Evolutionary conservation across 345 rosid genomes (phyloP).

Genomic region (Anacardium occidentale): DNA sequence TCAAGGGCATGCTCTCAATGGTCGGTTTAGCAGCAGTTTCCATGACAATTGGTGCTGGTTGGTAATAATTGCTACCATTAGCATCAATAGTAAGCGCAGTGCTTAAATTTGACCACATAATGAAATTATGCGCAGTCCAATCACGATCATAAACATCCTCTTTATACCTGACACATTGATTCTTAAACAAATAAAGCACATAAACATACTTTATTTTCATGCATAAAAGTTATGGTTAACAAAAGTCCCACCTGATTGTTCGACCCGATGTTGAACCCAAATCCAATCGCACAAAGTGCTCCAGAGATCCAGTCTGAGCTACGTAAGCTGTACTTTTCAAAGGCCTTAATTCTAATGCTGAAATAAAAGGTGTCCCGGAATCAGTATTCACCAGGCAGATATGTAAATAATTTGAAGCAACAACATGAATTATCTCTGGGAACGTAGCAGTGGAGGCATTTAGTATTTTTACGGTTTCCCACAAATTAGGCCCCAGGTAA

Average conservation of each 20-base stretch:
- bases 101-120: neutral
- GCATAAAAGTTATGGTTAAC: neutral
- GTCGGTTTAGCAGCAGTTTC: conserved; percentile 16
- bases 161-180: conserved; percentile 13
- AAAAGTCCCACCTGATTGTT: conserved; percentile 27
- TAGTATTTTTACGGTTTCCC: conserved; percentile 27
- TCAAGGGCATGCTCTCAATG: conserved; percentile 14
- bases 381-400: conserved; percentile 50
- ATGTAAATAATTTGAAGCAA: conserved; percentile 27
- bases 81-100: neutral
- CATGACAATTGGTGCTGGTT: conserved; percentile 26
- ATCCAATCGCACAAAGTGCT: neutral
- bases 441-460: conserved; percentile 6
- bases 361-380: conserved; percentile 46
- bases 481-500: conserved; percentile 42
- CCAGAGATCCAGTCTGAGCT: conserved; percentile 24
- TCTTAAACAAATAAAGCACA: neutral
- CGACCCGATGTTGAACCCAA: conserved; percentile 11
- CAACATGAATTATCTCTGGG: conserved; percentile 40
- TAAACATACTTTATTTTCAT: neutral
- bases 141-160: conserved; percentile 21
- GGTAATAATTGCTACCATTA: neutral
- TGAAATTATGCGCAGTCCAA: conserved; percentile 3
- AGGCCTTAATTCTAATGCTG: conserved; percentile 47
- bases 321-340: conserved; percentile 21